Base-by-base conservation (phyloP, 768 basidiomycete genomes). In the Lanmaoa pseudosensibilis region DNA sequence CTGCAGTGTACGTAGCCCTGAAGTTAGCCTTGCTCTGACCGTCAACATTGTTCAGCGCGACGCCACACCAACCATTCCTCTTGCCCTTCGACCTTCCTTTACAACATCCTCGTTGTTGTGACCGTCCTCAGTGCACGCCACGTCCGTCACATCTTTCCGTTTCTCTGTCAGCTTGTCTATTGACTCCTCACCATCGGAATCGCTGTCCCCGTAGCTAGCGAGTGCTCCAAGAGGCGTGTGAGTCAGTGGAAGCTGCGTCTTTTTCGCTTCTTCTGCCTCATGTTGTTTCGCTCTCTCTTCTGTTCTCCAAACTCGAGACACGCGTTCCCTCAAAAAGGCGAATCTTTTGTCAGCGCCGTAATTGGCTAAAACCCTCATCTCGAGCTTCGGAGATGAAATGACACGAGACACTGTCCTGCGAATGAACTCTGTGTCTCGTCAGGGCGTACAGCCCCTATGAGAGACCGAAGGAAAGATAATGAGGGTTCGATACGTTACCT, bases 301-400 rank as follows among this genome's bases (percentile, higher is more conserved):
- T 2, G 72, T 64, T 32, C 72, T 72, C 93, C 93, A 96, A 5
- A 79, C 75, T 3, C 73, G 72, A 52, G 78, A 77, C 86, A 89
- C 94, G 23, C 90, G 75, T 2, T 93, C 93, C 34, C 85, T 80
- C 44, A 96, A 70, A 69, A 95, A 95, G 1, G 86, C 83, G 65
- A 97, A 95, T 7, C 90, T 80, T 44, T 77, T 74, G 68, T 96
- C 92, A 13, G 77, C 74, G 0, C 91, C 88, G 65, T 95, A 83
- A 62, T 96, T 93, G 11, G 94, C 87, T 16, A 96, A 76, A 63
- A 97, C 94, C 7, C 93, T 83, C 80, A 94, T 85, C 69, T 94
- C 92, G 23, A 96, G 78, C 59, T 94, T 93, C 2, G 87, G 83
- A 1, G 92, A 88, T 8, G 83, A 72, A 25, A 80, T 66, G 33